phyloP scores from a whole-genome alignment of 148 eudicot species.

The Nepenthes gracilis region DNA sequence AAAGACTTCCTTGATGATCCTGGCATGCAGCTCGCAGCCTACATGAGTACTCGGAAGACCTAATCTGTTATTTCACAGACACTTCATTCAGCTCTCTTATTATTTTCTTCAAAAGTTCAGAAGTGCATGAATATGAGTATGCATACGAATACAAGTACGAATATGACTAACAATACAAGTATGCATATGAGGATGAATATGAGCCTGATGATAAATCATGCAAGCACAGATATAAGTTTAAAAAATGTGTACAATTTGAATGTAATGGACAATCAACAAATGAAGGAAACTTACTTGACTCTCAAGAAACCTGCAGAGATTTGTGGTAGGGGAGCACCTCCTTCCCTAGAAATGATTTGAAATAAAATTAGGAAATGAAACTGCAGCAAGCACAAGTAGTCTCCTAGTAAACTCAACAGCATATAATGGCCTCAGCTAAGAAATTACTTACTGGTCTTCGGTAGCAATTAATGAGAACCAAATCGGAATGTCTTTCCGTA shows the following conservation, averaged over 20 bases:
- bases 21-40: background rate
- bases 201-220: background rate
- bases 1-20: no score
- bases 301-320: constrained; percentile 63
- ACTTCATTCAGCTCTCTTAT: background rate
- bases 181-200: no score
- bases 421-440: background rate
- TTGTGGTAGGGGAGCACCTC: constrained; percentile 61
- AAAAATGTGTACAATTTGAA: background rate
- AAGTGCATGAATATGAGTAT: background rate
- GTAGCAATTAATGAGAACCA: constrained; percentile 83
- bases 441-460: constrained; percentile 48
- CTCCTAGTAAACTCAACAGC: background rate
- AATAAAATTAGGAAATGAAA: constrained; percentile 2
- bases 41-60: background rate
- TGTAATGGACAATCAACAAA: background rate
- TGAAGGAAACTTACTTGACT: constrained; percentile 51
- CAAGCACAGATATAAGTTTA: background rate
- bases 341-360: constrained; percentile 42
- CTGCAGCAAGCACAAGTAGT: background rate
- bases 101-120: background rate
- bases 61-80: background rate
- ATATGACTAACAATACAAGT: no score
- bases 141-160: no score
- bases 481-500: constrained; percentile 53